Conservation (phyloP, 2,329 filamentous ascomycete genomes). For the Trichoderma simmonsii region DNA sequence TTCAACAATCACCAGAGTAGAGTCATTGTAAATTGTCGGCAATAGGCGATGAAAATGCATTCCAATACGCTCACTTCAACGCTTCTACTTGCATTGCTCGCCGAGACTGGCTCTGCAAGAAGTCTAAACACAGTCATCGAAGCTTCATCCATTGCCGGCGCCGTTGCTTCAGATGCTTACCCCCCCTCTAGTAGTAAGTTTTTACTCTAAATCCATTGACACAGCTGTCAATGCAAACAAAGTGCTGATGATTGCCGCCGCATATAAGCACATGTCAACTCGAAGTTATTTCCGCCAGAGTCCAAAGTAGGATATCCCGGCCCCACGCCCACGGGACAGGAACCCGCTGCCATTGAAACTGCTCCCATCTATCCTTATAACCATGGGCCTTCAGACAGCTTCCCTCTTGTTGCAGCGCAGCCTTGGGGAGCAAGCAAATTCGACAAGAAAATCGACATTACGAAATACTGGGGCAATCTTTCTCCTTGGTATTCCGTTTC, state of each 20-base stretch:
- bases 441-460: background rate
- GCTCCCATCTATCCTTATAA: background rate
- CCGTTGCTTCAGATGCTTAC: background rate
- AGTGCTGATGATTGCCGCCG: background rate
- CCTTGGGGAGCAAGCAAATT: background rate
- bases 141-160: background rate
- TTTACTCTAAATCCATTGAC: background rate
- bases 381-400: background rate
- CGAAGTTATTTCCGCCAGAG: background rate
- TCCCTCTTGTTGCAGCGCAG: background rate
- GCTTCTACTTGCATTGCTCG: background rate
- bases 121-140: background rate
- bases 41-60: background rate
- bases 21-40: background rate
- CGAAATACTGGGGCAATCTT: background rate
- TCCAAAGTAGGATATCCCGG: background rate
- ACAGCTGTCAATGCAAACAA: background rate
- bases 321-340: background rate
- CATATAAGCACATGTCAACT: background rate
- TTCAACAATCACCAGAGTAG: background rate
- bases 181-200: background rate
- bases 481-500: background rate
- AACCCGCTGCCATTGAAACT: background rate
- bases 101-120: background rate
- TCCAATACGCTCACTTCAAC: background rate